A percentile compares a stretch with the other conserved stretches of the same genome.
Evolutionary conservation across 495 filamentous ascomycete species (phyloP).

Genomic region (Delitschia confertaspora): DNA sequence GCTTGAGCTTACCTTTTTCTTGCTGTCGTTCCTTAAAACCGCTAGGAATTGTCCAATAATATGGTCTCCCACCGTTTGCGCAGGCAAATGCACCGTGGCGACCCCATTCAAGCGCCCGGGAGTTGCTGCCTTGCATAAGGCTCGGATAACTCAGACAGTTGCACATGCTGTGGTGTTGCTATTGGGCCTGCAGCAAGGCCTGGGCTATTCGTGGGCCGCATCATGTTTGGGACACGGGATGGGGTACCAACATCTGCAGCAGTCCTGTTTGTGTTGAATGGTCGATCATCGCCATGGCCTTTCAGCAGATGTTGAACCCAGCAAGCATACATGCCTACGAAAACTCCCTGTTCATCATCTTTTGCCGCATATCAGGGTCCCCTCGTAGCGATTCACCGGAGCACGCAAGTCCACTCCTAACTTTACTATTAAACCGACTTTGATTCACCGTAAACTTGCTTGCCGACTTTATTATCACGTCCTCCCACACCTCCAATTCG

Average conservation of each 20-base stretch:
- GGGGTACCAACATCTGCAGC: constrained; percentile 7
- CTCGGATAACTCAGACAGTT: constrained; percentile 11
- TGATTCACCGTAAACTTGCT: too few species aligned
- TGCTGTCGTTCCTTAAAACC: too few species aligned
- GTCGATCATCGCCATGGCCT: constrained; percentile 10
- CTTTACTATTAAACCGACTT: too few species aligned
- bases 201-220: constrained; percentile 22
- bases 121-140: constrained; percentile 27
- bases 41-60: constrained; percentile 16
- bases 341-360: not conserved
- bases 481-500: constrained; percentile 1
- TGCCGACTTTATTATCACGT: constrained; percentile 3
- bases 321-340: too few species aligned
- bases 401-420: too few species aligned
- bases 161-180: constrained; percentile 3
- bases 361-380: not conserved
- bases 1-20: too few species aligned
- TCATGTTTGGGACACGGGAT: constrained; percentile 27
- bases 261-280: constrained; percentile 9
- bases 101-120: too few species aligned
- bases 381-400: too few species aligned
- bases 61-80: constrained; percentile 4
- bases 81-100: constrained; percentile 10
- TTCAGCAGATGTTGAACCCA: constrained; percentile 5
- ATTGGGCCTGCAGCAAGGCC: constrained; percentile 12